phyloP scores from a whole-genome alignment of 2,329 filamentous ascomycete species.

The Diaporthe amygdali region DNA sequence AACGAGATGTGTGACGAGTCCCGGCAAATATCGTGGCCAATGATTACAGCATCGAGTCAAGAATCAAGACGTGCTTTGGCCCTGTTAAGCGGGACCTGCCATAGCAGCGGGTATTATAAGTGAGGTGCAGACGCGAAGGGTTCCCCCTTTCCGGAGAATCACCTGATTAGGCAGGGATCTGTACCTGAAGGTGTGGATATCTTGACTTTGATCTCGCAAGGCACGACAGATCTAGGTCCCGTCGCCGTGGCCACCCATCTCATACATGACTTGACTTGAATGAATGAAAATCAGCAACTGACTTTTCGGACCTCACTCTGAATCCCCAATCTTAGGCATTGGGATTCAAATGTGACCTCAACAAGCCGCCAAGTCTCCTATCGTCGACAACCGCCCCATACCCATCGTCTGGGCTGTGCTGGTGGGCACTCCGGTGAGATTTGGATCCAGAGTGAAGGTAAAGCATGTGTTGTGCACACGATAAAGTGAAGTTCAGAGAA shows the following conservation, averaged over 20 bases:
- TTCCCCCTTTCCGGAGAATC: neutral
- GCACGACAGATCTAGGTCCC: conserved; percentile 9
- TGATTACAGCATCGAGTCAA: neutral
- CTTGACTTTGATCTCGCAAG: neutral
- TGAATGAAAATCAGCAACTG: neutral
- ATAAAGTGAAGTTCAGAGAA: neutral
- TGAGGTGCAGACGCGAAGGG: neutral
- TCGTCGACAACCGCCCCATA: too few relatives aligned
- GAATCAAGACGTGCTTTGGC: neutral
- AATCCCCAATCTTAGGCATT: too few relatives aligned
- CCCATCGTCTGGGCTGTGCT: neutral
- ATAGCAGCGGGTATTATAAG: neutral
- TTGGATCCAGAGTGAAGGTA: neutral
- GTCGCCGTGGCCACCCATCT: neutral
- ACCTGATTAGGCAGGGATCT: neutral
- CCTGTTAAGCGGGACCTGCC: neutral
- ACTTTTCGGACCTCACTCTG: neutral
- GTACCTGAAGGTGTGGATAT: neutral
- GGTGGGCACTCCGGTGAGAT: neutral
- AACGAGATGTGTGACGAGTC: conserved; percentile 4
- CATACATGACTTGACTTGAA: neutral
- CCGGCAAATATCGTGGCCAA: conserved; percentile 2
- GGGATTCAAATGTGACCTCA: neutral
- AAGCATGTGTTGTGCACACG: too few relatives aligned
- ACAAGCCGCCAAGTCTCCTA: neutral